Evolutionary conservation across 208 protist genomes (phyloP).

Genomic region (Acanthamoeba comandoni): DNA sequence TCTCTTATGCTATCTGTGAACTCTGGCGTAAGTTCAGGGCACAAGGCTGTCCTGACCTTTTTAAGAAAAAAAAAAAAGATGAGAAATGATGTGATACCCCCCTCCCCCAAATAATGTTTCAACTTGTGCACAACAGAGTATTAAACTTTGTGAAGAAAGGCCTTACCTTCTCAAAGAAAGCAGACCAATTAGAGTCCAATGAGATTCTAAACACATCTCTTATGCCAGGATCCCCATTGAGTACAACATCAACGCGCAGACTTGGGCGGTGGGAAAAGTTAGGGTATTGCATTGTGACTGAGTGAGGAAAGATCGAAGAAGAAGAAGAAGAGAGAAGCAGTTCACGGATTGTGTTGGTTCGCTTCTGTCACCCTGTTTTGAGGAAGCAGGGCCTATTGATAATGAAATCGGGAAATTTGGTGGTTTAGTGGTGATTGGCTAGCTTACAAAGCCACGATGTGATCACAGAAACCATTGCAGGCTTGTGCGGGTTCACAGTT

Average conservation of each 20-base stretch:
- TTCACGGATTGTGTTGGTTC: too few species aligned
- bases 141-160: neutral
- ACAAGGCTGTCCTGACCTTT: constrained; percentile 6
- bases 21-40: constrained; percentile 38
- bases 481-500: too few species aligned
- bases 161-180: neutral
- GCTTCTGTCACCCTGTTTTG: too few species aligned
- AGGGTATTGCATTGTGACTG: too few species aligned
- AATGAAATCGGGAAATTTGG: too few species aligned
- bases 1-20: constrained; percentile 12
- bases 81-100: neutral
- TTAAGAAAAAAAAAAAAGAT: neutral
- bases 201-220: neutral
- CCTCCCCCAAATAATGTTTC: constrained; percentile 5
- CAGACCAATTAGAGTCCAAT: neutral
- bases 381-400: too few species aligned
- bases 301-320: too few species aligned
- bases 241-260: neutral
- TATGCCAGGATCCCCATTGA: neutral
- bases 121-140: neutral
- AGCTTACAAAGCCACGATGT: too few species aligned
- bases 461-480: too few species aligned
- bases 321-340: too few species aligned
- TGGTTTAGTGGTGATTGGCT: too few species aligned
- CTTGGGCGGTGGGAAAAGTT: neutral